Evolutionary conservation across 176 grass and related monocot species (phyloP).

Genomic region (Phragmites australis): DNA sequence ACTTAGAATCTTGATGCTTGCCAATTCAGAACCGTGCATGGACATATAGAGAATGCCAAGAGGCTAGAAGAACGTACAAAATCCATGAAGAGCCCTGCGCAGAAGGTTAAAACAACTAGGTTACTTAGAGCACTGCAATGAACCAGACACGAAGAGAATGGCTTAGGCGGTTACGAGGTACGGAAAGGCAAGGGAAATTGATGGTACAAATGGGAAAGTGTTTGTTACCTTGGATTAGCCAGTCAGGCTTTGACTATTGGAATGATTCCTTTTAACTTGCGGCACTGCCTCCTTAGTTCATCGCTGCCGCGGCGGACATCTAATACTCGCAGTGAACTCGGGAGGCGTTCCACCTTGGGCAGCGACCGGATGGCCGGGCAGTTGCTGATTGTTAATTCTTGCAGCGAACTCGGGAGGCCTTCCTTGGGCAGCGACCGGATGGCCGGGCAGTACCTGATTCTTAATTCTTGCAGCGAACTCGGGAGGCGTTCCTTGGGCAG

Average conservation of each 20-base stretch:
- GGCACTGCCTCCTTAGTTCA: conserved; percentile 16
- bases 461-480: too few species aligned
- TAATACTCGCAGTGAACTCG: background rate
- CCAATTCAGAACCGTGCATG: background rate
- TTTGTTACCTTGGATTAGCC: conserved; percentile 23
- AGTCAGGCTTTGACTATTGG: background rate
- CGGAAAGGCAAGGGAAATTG: background rate
- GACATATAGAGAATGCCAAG: background rate
- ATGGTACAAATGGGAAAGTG: background rate
- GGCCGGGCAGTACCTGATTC: too few species aligned
- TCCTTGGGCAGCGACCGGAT: too few species aligned
- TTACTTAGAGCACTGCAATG: background rate
- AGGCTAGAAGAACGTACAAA: background rate
- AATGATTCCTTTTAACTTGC: conserved; percentile 24
- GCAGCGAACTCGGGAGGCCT: too few species aligned
- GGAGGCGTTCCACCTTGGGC: background rate
- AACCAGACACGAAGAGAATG: background rate
- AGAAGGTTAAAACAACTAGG: background rate
- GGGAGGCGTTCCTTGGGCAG: too few species aligned
- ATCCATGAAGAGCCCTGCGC: background rate
- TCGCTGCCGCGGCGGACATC: accelerated
- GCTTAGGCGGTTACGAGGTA: too few species aligned
- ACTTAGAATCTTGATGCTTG: background rate
- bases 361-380: background rate
- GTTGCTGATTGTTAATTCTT: too few species aligned